Conservation (phyloP, 192 early-diverging fungal genomes). For the Rhizoclosmatium sp. region DNA sequence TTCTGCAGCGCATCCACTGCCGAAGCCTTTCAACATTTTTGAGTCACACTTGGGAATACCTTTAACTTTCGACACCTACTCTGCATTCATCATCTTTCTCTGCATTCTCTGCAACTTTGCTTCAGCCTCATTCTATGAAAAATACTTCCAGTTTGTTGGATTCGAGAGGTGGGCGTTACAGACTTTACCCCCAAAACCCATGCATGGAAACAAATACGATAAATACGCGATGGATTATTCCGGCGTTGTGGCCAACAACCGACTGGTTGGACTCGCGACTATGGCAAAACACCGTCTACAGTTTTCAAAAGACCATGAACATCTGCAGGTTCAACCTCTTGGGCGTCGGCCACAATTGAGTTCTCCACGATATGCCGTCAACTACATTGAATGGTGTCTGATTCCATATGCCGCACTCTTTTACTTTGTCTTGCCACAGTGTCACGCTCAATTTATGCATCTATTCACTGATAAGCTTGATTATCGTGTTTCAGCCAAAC, state of each 20-base stretch:
- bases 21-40: not conserved
- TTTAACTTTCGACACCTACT: conserved; percentile 39
- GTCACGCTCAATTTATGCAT: conserved; percentile 60
- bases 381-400: conserved; percentile 52
- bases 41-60: conserved; percentile 46
- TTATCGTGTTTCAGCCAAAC: conserved; percentile 66
- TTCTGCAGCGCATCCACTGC: conserved; percentile 6
- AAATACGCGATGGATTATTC: conserved; percentile 16
- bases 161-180: conserved; percentile 62
- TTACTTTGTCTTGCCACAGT: conserved; percentile 57
- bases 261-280: conserved; percentile 32
- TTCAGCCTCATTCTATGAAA: conserved; percentile 58
- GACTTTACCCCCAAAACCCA: conserved; percentile 13
- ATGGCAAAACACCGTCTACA: conserved; percentile 32
- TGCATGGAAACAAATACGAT: conserved; percentile 24
- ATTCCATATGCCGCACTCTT: conserved; percentile 55
- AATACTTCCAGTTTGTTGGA: conserved; percentile 59
- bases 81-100: conserved; percentile 36
- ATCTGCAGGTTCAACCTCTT: conserved; percentile 50
- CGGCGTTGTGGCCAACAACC: conserved; percentile 29
- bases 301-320: conserved; percentile 19
- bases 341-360: conserved; percentile 52
- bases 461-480: conserved; percentile 59
- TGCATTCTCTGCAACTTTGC: conserved; percentile 52
- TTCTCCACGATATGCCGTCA: conserved; percentile 40